Evolutionary conservation across 2,329 filamentous ascomycete species (phyloP).

Genomic region (Orbilia quercus): DNA sequence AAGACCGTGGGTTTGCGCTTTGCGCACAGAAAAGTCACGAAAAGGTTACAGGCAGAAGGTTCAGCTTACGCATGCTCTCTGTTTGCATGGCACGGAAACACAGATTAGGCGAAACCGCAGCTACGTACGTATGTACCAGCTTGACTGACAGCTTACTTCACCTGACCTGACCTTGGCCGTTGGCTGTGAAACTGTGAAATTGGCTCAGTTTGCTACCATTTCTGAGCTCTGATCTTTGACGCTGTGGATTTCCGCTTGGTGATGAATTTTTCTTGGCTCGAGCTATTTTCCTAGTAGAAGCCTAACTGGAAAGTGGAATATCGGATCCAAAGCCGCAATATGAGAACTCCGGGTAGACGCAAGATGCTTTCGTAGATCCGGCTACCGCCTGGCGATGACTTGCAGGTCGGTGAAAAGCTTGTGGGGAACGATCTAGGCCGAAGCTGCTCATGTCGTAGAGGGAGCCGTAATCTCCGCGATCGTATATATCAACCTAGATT

Average conservation of each 20-base stretch:
- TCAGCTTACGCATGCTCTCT: slow-evolving; percentile 35
- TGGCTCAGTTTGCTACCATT: no score
- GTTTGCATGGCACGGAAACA: slow-evolving; percentile 12
- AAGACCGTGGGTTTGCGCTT: slow-evolving; percentile 14
- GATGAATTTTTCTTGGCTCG: slow-evolving; percentile 1
- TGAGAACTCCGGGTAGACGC: slow-evolving; percentile 32
- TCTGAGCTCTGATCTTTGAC: neutral
- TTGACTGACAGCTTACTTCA: no score
- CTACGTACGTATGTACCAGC: slow-evolving; percentile 41
- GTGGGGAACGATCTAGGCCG: slow-evolving; percentile 13
- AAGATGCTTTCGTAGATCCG: slow-evolving; percentile 45
- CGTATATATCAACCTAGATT: slow-evolving; percentile 42
- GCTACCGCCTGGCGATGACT: slow-evolving; percentile 35
- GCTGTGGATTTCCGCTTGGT: neutral
- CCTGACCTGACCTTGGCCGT: no score
- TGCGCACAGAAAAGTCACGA: no score
- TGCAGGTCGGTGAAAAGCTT: slow-evolving; percentile 2
- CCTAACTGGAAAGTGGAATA: slow-evolving; percentile 39
- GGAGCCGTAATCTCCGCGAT: slow-evolving; percentile 47
- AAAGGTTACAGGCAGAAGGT: slow-evolving; percentile 45
- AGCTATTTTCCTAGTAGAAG: slow-evolving; percentile 15
- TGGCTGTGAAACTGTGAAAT: no score
- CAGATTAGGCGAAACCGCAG: slow-evolving; percentile 26
- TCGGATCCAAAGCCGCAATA: slow-evolving; percentile 13
- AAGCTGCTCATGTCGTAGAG: slow-evolving; percentile 31